Conservation (phyloP, 2,329 filamentous ascomycete species). For the Ophiostoma montium region DNA sequence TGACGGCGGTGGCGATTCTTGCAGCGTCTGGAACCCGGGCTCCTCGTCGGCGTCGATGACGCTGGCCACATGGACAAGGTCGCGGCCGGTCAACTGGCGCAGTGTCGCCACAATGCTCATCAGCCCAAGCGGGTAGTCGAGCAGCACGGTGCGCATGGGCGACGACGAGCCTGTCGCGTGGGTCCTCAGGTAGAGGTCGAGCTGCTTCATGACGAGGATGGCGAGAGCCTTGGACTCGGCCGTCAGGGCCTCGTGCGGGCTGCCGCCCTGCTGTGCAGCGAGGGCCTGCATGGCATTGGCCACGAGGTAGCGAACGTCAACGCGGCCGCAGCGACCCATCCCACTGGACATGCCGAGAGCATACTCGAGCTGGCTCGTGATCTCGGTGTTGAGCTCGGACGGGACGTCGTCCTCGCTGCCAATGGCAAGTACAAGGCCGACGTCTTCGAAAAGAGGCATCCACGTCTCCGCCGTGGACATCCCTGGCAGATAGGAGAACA, state of each 20-base stretch:
- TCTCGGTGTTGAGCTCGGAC: conserved; percentile 31
- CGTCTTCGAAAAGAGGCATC: conserved; percentile 35
- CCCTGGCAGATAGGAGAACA: conserved; percentile 33
- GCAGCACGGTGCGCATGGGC: conserved; percentile 37
- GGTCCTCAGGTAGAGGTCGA: conserved; percentile 43
- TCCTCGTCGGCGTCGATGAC: conserved; percentile 24
- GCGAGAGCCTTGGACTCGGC: conserved; percentile 30
- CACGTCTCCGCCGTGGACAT: conserved; percentile 30
- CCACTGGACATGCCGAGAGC: conserved; percentile 32
- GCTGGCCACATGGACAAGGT: conserved; percentile 44
- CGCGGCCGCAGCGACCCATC: conserved; percentile 35
- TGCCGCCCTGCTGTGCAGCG: conserved; percentile 26
- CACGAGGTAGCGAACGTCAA: conserved; percentile 50
- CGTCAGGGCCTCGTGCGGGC: neutral
- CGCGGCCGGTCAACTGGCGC: conserved; percentile 40
- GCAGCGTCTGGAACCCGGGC: conserved; percentile 1
- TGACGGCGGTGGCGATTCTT: neutral
- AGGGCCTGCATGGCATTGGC: conserved; percentile 46
- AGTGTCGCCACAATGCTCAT: conserved; percentile 42
- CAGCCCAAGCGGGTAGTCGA: conserved; percentile 44
- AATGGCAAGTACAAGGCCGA: conserved; percentile 47
- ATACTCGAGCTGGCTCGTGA: conserved; percentile 39
- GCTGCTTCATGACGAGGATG: conserved; percentile 42
- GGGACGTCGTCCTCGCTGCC: conserved; percentile 41
- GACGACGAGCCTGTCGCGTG: conserved; percentile 22